Percentiles rank a stretch among this genome's conserved stretches.
phyloP scores from a whole-genome alignment of 345 rosid species.

The Eucalyptus pauciflora region DNA sequence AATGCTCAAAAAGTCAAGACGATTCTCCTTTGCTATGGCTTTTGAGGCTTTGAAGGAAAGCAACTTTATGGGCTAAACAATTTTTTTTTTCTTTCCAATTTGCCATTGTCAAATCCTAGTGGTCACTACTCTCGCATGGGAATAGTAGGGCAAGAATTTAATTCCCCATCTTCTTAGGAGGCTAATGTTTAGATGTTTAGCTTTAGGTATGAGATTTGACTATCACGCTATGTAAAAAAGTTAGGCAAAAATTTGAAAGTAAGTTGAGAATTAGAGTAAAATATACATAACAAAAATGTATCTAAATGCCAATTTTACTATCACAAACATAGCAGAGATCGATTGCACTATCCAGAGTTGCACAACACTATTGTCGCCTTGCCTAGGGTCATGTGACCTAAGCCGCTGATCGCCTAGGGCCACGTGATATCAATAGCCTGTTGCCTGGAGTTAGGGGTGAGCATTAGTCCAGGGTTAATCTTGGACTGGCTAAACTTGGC shows the following conservation, averaged over 20 bases:
- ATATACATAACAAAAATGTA: neutral
- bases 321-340: fast-evolving
- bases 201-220: fast-evolving
- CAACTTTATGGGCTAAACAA: neutral
- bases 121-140: fast-evolving
- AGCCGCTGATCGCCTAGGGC: fast-evolving
- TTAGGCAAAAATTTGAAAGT: too few species aligned
- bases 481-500: fast-evolving
- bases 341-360: fast-evolving
- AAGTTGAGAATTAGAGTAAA: too few species aligned
- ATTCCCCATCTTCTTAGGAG: too few species aligned
- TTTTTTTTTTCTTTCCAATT: fast-evolving
- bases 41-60: neutral
- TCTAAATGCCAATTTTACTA: neutral
- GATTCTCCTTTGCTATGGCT: neutral
- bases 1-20: neutral
- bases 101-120: too few species aligned
- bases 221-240: too few species aligned
- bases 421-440: fast-evolving
- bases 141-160: too few species aligned
- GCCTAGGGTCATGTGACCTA: neutral
- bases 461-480: fast-evolving
- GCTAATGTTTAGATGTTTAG: too few species aligned
- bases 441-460: neutral
- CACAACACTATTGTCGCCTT: neutral